phyloP scores from a whole-genome alignment of 805 yeast species.

The Sugiyamaella chiloensis region DNA sequence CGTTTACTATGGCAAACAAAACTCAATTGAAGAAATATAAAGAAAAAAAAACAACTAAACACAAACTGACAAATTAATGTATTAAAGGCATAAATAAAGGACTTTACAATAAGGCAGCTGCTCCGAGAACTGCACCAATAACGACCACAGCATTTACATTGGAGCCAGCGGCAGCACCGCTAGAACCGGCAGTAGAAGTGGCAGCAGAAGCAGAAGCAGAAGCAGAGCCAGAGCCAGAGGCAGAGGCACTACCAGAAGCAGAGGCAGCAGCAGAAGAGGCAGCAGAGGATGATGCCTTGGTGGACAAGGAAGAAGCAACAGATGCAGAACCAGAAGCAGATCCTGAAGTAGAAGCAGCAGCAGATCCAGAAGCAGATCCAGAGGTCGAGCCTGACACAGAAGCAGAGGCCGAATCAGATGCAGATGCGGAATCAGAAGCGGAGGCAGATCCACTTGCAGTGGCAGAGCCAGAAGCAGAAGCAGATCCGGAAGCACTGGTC shows the following conservation, averaged over 20 bases:
- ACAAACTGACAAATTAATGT: no score
- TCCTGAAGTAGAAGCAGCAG: slow-evolving; percentile 9
- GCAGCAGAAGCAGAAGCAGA: slow-evolving; percentile 14
- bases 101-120: not conserved
- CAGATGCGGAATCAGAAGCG: slow-evolving; percentile 12
- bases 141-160: not conserved
- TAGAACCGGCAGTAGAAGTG: slow-evolving; percentile 15
- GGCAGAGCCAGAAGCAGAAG: slow-evolving; percentile 16
- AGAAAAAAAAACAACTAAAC: no score
- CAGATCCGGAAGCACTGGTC: slow-evolving; percentile 10
- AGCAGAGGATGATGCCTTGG: slow-evolving; percentile 14
- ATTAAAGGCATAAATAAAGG: slow-evolving; percentile 1
- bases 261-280: slow-evolving; percentile 14
- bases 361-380: slow-evolving; percentile 12
- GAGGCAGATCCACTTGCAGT: slow-evolving; percentile 14
- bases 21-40: no score
- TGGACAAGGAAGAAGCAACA: not conserved
- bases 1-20: no score
- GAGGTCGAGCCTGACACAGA: slow-evolving; percentile 16
- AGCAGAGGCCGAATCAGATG: slow-evolving; percentile 14
- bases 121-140: not conserved
- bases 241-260: slow-evolving; percentile 13
- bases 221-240: slow-evolving; percentile 16
- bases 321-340: slow-evolving; percentile 5
- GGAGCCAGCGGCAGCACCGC: slow-evolving; percentile 3